phyloP scores from a whole-genome alignment of 2,329 filamentous ascomycete genomes.

The Aschersonia sp. region DNA sequence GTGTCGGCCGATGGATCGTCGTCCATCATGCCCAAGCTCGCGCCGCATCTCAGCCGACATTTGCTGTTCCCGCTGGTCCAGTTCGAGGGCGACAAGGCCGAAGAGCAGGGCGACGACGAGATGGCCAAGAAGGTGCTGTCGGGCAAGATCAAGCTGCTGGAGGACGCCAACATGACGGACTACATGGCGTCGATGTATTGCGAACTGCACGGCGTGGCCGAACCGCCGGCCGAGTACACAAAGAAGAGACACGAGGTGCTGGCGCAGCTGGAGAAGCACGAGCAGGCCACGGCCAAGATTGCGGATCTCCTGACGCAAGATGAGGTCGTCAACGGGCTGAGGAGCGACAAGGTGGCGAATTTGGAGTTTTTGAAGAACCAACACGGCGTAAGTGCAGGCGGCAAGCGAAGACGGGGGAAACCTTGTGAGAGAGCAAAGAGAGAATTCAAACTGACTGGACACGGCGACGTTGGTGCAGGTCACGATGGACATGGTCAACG shows the following conservation, averaged over 20 bases:
- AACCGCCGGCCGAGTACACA: constrained; percentile 71
- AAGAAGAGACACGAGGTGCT: constrained; percentile 84
- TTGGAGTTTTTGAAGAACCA: constrained; percentile 96
- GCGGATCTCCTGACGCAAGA: constrained; percentile 74
- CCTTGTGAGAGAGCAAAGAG: not conserved
- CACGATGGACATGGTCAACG: constrained; percentile 88
- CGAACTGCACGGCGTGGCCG: constrained; percentile 68
- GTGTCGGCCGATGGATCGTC: constrained; percentile 55
- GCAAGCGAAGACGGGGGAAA: not conserved
- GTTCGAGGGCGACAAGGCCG: constrained; percentile 71
- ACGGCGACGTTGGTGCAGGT: constrained; percentile 33
- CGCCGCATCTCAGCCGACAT: constrained; percentile 87
- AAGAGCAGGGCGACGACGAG: constrained; percentile 49
- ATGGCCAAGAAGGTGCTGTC: constrained; percentile 58
- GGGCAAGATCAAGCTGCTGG: constrained; percentile 85
- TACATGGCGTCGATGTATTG: constrained; percentile 88
- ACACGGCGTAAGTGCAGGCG: constrained; percentile 53
- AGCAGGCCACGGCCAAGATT: constrained; percentile 81
- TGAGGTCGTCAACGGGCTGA: constrained; percentile 77
- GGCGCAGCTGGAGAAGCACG: constrained; percentile 65
- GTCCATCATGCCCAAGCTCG: constrained; percentile 76
- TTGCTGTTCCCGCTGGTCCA: constrained; percentile 93
- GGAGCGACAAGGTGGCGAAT: constrained; percentile 97
- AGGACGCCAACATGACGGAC: constrained; percentile 98
- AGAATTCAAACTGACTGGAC: not conserved